Conservation (phyloP, 306 rosid genomes). For the Adenanthera pavonina region DNA sequence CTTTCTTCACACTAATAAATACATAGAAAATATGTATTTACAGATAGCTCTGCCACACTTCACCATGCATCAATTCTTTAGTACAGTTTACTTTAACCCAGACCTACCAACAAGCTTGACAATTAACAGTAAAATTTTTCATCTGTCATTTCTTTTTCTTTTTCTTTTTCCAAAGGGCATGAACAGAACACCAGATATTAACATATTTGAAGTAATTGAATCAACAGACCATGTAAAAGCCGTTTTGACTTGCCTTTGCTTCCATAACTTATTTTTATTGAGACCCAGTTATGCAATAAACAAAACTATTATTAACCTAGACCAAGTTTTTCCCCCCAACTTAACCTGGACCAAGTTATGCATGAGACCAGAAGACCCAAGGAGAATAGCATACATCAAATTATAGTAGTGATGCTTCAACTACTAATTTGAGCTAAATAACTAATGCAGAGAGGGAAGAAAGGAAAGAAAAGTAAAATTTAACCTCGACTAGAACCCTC, state of each 20-base stretch:
- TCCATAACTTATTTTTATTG: neutral
- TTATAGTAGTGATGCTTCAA: constrained; percentile 22
- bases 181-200: neutral
- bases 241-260: neutral
- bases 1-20: neutral
- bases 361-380: constrained; percentile 11
- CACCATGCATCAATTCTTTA: neutral
- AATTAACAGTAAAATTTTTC: neutral
- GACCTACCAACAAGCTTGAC: neutral
- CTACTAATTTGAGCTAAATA: constrained; percentile 33
- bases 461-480: constrained; percentile 23
- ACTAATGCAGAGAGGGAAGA: constrained; percentile 32
- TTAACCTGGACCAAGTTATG: neutral
- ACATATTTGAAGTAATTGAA: neutral
- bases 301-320: neutral
- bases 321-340: too few species aligned
- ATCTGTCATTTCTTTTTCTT: neutral
- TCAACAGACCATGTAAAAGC: neutral
- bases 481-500: constrained; percentile 57
- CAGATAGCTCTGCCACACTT: neutral
- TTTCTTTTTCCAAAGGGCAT: neutral
- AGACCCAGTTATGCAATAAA: neutral
- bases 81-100: neutral
- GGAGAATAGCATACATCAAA: constrained; percentile 27
- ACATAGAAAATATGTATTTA: neutral